Evolutionary conservation across 2,329 filamentous ascomycete genomes (phyloP), one percentile per base, ranked within the genome.

Genomic region (Fusarium austroafricanum): DNA sequence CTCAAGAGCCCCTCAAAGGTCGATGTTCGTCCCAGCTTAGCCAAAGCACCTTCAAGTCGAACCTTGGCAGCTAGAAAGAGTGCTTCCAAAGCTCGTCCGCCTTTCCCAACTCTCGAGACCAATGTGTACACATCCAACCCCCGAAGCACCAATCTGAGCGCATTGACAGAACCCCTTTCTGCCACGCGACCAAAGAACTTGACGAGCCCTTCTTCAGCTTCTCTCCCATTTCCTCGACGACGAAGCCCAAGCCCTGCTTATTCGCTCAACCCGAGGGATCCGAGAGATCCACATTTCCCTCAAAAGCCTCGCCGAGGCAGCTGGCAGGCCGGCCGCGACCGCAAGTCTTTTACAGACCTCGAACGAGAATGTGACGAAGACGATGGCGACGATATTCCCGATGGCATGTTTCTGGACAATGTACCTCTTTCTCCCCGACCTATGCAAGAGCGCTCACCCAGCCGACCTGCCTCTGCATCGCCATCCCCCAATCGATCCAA

Each of bases 401-500:
- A 94, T 26, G 92, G 92, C 54, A 86, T 92, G 23, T 85, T 94
- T 52, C 86, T 96, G 45, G 92, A 93, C 79, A 96, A 96, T 68
- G 90, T 96, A 3, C 92, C 92, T 7, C 88, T 96, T 44, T 94
- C 92, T 0, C 92, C 92, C n/a, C 84, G 89, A 3, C 88, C 88
- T 3, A 81, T 82, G 2, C 81, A 81, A 23, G 87, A 90, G 64
- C 83, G 89, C 17, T 79, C 84, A 0, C 81, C 81, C 9, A 90
- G 86, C 73, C 80, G 82, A 38, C 81, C 86, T 2, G 75, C 82
- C 4, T 89, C 88, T 1, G 79, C 84, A 7, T 82, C 84, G 1
- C 81, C 84, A 5, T 88, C 86, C 0, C 86, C 86, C 0, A 84
- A 87, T 52, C 79, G 85, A 43, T 75, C 81, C 10, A 87, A 86